Conservation (phyloP, 305 asterid species). For the Rubia peregrina region DNA sequence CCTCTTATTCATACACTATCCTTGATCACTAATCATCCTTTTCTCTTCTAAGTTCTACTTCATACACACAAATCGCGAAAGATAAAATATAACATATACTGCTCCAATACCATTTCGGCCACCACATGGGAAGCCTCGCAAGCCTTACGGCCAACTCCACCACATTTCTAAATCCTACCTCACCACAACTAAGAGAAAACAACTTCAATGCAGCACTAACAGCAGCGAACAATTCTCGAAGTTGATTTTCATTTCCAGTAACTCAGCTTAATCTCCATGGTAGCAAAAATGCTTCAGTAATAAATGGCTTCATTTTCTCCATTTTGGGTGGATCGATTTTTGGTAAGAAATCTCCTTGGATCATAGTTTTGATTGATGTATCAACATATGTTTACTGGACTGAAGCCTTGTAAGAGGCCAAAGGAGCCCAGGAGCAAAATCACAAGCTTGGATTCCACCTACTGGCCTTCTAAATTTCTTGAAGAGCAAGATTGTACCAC, state of each 20-base stretch:
- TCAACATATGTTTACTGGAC: background rate
- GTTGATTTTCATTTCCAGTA: background rate
- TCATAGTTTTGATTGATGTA: background rate
- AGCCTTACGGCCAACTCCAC: background rate
- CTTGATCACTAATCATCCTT: background rate
- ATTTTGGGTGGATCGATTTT: background rate
- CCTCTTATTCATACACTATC: background rate
- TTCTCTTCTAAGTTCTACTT: background rate
- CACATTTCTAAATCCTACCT: background rate
- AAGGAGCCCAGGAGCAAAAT: background rate
- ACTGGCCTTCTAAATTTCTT: background rate
- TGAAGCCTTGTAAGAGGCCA: background rate
- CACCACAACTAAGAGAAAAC: background rate
- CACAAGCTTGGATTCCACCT: background rate
- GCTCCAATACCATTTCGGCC: background rate
- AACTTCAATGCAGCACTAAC: background rate
- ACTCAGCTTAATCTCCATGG: conserved; percentile 1
- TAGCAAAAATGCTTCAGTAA: background rate
- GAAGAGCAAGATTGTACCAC: background rate
- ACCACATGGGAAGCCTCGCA: background rate
- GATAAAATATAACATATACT: background rate
- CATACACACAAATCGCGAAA: background rate
- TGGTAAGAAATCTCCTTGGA: background rate
- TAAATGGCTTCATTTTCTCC: background rate
- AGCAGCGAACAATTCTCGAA: background rate